Percentiles rank a stretch among this genome's conserved stretches.
Conservation (phyloP, 1,139 yeast genomes). For the Yamadazyma songkhlaensis region DNA sequence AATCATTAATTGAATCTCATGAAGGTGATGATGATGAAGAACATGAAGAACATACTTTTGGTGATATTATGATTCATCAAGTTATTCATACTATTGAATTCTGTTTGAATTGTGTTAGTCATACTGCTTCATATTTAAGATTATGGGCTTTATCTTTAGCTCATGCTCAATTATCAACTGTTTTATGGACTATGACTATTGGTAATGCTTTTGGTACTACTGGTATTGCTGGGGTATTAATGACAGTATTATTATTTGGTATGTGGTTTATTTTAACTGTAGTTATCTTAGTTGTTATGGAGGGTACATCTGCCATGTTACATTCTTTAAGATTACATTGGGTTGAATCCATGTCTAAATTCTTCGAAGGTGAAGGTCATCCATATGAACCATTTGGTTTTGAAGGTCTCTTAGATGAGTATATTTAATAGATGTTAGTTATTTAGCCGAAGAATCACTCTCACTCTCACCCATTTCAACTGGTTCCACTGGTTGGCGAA, state of each 20-base stretch:
- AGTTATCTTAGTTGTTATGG: constrained; percentile 74
- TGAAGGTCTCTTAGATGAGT: constrained; percentile 18
- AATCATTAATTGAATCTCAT: constrained; percentile 22
- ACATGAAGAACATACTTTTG: constrained; percentile 59
- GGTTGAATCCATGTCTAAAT: constrained; percentile 87
- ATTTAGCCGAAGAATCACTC: too few relatives aligned
- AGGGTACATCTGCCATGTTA: constrained; percentile 85
- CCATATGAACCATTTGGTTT: constrained; percentile 71
- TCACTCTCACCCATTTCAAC: too few relatives aligned
- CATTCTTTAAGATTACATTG: constrained; percentile 82
- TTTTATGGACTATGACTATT: constrained; percentile 77
- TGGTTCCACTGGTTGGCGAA: too few relatives aligned
- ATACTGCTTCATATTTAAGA: constrained; percentile 75
- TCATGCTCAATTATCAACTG: constrained; percentile 73
- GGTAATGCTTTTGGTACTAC: constrained; percentile 51
- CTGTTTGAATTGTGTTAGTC: constrained; percentile 75
- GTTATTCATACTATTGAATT: constrained; percentile 79
- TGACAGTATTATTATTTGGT: constrained; percentile 61
- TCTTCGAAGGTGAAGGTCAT: constrained; percentile 79
- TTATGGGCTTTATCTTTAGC: constrained; percentile 80
- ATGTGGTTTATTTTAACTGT: constrained; percentile 80
- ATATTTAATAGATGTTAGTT: constrained; percentile 5
- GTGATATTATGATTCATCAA: constrained; percentile 77
- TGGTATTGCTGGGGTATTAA: constrained; percentile 48
- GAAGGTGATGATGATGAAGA: constrained; percentile 46